Base-by-base conservation (phyloP, 495 filamentous ascomycete species). In the Aspergillus diversus region DNA sequence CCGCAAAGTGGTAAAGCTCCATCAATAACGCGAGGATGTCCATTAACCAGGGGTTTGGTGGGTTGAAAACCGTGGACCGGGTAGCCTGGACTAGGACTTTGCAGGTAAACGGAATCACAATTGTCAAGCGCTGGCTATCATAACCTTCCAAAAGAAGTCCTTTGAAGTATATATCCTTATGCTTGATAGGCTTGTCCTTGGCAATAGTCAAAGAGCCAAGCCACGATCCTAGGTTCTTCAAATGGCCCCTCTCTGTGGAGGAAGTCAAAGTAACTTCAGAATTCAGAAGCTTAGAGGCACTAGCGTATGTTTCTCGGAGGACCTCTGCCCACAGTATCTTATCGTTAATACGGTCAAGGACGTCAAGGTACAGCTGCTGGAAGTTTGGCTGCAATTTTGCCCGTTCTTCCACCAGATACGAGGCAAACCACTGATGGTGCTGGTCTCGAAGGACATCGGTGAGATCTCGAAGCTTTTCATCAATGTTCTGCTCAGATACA, bases 311-410 rank as follows among this genome's bases (percentile, higher is more conserved):
- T 77, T 97, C 92, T n/a, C 93, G 82, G 13, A 98, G 77, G 39
- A 98, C 91, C 71, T 98, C 93, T 1, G 84, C 81, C 90, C 90
- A 97, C 1, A 99, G 77, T 5, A 83, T 77, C 72, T 83, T 89
- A 68, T 92, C 86, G 60, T 88, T 84, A 70, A 97, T 93, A 60
- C 90, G 87, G 49, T 90, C 88, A 48, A 99, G 83, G 27, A 99
- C 84, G 62, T 96, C 90, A 34, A 98, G 84, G 72, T 98, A 99
- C 5, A 98, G 86, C 34, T 89, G 80, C 60, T 99, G 95, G 72
- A 92, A 97, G 69, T 98, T 99, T 5, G 93, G 93, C 70, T 99
- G 93, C 78, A 95, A 84, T 77, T 97, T 98, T 11, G 95, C 96
- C 13, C 94, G 92, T 72, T 96, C 90, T 68, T 97, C 93, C 11